Conservation (phyloP, 257 asterid genomes). For the Penstemon newberryi region DNA sequence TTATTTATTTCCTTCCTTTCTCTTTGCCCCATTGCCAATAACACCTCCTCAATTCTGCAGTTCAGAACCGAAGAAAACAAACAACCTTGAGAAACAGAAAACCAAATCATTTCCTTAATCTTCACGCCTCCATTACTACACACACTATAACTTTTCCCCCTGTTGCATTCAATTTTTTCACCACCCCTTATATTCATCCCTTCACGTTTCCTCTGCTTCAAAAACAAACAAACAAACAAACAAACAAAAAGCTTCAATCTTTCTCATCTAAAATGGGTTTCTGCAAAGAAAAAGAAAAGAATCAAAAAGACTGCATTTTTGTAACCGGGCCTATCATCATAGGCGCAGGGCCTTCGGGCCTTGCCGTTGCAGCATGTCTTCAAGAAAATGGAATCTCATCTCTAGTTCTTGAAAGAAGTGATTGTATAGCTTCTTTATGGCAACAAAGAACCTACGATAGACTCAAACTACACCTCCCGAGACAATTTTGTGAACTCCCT, state of each 20-base stretch:
- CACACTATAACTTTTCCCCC: conserved; percentile 6
- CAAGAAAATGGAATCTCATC: conserved; percentile 57
- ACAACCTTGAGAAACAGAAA: conserved; percentile 58
- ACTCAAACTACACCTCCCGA: conserved; percentile 82
- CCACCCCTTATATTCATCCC: conserved; percentile 26
- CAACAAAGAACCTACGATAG: conserved; percentile 73
- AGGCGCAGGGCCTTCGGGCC: conserved; percentile 95
- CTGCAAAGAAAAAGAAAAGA: conserved; percentile 28
- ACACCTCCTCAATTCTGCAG: conserved; percentile 36
- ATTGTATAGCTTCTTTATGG: conserved; percentile 86
- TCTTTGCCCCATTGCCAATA: conserved; percentile 33
- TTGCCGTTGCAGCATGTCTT: conserved; percentile 89
- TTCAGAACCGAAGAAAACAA: conserved; percentile 18
- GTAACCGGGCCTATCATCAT: conserved; percentile 68
- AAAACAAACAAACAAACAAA: background rate
- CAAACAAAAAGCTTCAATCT: background rate
- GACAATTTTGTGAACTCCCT: conserved; percentile 74
- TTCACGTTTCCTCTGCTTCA: conserved; percentile 1
- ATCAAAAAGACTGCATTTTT: conserved; percentile 20
- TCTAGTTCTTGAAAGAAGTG: conserved; percentile 65
- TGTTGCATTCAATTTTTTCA: conserved; percentile 26
- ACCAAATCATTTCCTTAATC: conserved; percentile 60
- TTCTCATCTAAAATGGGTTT: conserved; percentile 42
- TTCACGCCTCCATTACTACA: conserved; percentile 61
- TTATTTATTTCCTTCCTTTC: background rate